Conservation (phyloP, 139 green algal genomes). For the Chlorella sp. region DNA sequence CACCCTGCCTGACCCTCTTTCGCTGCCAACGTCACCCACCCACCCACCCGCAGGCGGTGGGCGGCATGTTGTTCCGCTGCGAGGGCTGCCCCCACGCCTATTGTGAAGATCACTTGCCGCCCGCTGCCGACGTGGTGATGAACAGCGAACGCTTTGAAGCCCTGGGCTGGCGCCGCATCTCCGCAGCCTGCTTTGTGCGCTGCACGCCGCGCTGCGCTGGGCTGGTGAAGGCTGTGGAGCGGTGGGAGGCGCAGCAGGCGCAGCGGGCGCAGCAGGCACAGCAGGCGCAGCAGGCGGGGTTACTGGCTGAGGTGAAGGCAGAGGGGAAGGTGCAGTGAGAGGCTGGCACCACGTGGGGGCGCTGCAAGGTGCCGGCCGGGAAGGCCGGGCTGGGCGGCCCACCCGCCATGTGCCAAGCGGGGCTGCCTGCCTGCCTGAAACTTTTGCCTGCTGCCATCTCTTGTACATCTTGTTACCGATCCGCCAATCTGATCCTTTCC, state of each 20-base stretch:
- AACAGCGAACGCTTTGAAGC: constrained; percentile 51
- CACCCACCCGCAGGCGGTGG: constrained; percentile 39
- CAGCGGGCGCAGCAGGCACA: not conserved
- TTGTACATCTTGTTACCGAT: not conserved
- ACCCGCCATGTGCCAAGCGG: not conserved
- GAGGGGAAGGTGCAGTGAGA: not conserved
- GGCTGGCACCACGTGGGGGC: not conserved
- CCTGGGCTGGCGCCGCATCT: constrained; percentile 24
- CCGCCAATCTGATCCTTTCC: too few relatives aligned
- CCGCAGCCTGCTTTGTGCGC: constrained; percentile 31
- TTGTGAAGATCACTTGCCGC: constrained; percentile 74
- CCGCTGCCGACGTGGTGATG: constrained; percentile 49
- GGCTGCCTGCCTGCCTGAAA: not conserved
- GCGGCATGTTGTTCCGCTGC: constrained; percentile 70
- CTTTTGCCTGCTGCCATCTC: not conserved
- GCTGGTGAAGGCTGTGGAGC: not conserved
- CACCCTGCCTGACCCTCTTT: not conserved
- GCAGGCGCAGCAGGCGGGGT: not conserved
- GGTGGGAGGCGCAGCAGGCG: not conserved
- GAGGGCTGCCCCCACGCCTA: constrained; percentile 47
- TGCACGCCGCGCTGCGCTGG: constrained; percentile 12
- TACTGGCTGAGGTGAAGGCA: not conserved
- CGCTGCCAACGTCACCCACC: too few relatives aligned
- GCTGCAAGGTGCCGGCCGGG: not conserved
- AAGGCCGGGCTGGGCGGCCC: not conserved